A percentile compares a stretch with the other conserved stretches of the same genome.
Evolutionary conservation across 2,329 filamentous ascomycete species (phyloP).

Genomic region (Metarhizium anisopliae): DNA sequence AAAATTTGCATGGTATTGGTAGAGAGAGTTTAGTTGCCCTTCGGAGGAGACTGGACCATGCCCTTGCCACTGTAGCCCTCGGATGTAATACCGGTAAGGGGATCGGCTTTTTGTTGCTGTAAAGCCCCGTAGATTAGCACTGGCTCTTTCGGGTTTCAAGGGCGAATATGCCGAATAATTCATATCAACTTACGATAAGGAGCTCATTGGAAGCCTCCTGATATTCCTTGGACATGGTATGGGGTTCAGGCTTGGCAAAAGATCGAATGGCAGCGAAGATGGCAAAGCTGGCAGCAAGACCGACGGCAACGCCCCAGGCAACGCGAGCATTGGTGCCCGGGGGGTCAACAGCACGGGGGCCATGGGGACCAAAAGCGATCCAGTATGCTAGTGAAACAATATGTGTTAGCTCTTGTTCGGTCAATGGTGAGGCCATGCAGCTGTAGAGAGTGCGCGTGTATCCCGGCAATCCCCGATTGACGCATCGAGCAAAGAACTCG

Average conservation of each 20-base stretch:
- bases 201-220: conserved; percentile 94
- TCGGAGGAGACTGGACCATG: conserved; percentile 62
- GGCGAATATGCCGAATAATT: not conserved
- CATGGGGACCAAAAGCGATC: conserved; percentile 96
- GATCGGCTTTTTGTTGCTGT: conserved; percentile 77
- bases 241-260: conserved; percentile 63
- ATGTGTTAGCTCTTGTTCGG: conserved; percentile 26
- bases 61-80: conserved; percentile 72
- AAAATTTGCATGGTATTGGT: conserved; percentile 18
- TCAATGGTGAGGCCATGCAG: not conserved
- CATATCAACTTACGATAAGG: conserved; percentile 58
- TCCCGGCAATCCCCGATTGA: conserved; percentile 7
- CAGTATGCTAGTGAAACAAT: conserved; percentile 70
- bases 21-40: conserved; percentile 32
- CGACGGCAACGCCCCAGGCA: conserved; percentile 60
- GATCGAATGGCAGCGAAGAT: conserved; percentile 66
- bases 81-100: conserved; percentile 74
- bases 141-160: not conserved
- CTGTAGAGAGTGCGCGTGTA: not conserved
- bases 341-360: conserved; percentile 73
- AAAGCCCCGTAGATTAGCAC: not conserved
- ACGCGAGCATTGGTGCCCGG: conserved; percentile 80
- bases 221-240: conserved; percentile 94
- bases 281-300: conserved; percentile 55
- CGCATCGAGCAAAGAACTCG: not conserved